Conservation (phyloP, 495 filamentous ascomycete genomes). For the Neurospora tetraspora region DNA sequence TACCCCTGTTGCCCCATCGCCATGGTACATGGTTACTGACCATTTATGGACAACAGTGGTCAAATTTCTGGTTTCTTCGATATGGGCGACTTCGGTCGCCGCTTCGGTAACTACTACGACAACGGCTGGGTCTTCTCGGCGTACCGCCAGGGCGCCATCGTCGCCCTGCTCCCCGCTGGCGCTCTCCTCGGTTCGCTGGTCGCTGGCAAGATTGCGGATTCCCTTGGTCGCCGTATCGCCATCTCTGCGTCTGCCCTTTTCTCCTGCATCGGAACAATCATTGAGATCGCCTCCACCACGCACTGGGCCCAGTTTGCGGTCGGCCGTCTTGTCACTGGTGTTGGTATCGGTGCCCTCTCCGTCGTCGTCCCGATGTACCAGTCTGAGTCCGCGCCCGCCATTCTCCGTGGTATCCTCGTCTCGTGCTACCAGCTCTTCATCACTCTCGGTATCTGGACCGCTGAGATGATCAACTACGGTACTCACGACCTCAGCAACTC, state of each 20-base stretch:
- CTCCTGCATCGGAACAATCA: constrained; percentile 57
- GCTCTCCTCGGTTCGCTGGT: constrained; percentile 59
- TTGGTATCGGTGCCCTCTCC: constrained; percentile 61
- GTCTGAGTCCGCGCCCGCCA: constrained; percentile 54
- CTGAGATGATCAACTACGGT: constrained; percentile 74
- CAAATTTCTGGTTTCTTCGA: constrained; percentile 48
- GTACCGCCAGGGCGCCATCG: constrained; percentile 42
- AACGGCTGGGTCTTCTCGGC: constrained; percentile 27
- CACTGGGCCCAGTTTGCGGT: constrained; percentile 44
- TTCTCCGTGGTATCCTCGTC: constrained; percentile 59
- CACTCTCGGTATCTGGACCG: constrained; percentile 74
- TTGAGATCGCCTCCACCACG: constrained; percentile 48
- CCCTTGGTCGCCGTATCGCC: constrained; percentile 34
- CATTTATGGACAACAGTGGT: constrained; percentile 16
- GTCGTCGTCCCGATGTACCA: constrained; percentile 69
- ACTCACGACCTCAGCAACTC: constrained; percentile 43
- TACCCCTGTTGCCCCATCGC: not conserved
- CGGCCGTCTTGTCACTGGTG: constrained; percentile 50
- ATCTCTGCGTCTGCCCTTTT: constrained; percentile 50
- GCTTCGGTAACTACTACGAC: constrained; percentile 35
- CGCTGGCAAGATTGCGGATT: constrained; percentile 46
- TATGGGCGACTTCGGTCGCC: constrained; percentile 44
- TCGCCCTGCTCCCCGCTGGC: constrained; percentile 53
- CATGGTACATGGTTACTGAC: constrained; percentile 1
- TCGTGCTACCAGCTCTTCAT: constrained; percentile 79